Percentiles rank a stretch among this genome's conserved stretches.
Evolutionary conservation across 1,284 basidiomycete genomes (phyloP).

Genomic region (Takashimella koratensis): DNA sequence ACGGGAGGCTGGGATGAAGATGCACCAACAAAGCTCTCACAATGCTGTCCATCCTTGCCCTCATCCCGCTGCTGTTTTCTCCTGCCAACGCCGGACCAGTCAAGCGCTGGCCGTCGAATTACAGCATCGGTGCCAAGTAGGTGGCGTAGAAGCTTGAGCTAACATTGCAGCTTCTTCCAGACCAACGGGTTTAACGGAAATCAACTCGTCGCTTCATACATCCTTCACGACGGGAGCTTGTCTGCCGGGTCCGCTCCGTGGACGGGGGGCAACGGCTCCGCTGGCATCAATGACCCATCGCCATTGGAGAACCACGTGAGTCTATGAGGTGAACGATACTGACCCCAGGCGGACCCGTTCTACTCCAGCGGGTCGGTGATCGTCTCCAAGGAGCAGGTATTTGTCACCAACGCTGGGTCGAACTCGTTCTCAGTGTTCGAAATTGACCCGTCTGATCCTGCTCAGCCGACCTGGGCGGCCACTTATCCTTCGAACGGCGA

Average conservation of each 20-base stretch:
- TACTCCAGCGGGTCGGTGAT: constrained; percentile 4
- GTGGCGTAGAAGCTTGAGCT: background rate
- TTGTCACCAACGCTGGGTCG: constrained; percentile 8
- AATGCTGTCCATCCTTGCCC: background rate
- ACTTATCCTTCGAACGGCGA: constrained; percentile 6
- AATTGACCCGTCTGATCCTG: constrained; percentile 8
- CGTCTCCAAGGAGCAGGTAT: constrained; percentile 1
- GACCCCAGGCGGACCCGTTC: constrained; percentile 6
- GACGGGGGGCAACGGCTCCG: constrained; percentile 10
- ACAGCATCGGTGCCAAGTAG: constrained; percentile 8
- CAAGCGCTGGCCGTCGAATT: background rate
- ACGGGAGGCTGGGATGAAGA: too few relatives aligned
- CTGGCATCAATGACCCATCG: constrained; percentile 6
- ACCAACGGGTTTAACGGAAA: constrained; percentile 13
- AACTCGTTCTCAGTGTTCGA: constrained; percentile 11
- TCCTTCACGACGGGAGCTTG: constrained; percentile 4
- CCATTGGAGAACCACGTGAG: constrained; percentile 7
- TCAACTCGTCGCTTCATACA: constrained; percentile 10
- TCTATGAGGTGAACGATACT: background rate
- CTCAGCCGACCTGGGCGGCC: background rate
- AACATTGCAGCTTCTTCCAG: constrained; percentile 5
- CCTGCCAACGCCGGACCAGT: background rate
- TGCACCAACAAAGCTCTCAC: too few relatives aligned
- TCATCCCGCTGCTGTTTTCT: background rate
- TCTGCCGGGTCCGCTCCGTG: constrained; percentile 4